A percentile compares a stretch with the other conserved stretches of the same genome.
Conservation (phyloP, 306 rosid species). For the Cucurbita moschata region DNA sequence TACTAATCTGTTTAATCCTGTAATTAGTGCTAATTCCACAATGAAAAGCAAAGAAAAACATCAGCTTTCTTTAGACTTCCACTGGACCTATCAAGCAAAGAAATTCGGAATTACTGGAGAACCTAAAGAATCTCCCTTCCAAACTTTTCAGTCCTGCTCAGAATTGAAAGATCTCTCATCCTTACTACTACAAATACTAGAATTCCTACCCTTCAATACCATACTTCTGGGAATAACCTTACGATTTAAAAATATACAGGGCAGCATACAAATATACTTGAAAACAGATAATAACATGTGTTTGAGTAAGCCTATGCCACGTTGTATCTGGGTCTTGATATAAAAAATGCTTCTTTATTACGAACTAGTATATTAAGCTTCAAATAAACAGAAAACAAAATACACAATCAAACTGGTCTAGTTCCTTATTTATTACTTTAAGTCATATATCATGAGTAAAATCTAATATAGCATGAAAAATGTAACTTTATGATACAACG, state of each 20-base stretch:
- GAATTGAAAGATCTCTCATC: background rate
- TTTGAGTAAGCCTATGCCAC: background rate
- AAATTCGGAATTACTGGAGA: background rate
- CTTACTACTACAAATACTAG: background rate
- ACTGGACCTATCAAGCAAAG: background rate
- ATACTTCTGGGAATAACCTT: background rate
- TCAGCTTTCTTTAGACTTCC: background rate
- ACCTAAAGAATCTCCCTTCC: background rate
- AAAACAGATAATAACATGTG: background rate
- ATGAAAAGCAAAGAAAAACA: background rate
- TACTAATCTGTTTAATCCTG: background rate
- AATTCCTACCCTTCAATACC: background rate
- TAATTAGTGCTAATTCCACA: background rate
- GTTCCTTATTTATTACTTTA: background rate
- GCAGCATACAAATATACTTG: background rate
- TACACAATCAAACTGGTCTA: background rate
- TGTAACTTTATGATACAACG: background rate
- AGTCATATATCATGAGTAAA: background rate
- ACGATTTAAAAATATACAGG: background rate
- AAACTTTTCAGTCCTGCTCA: background rate
- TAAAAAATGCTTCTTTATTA: too few relatives aligned
- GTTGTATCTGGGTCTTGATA: background rate
- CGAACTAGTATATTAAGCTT: too few relatives aligned
- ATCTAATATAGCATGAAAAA: background rate
- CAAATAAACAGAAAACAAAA: background rate